Base-by-base conservation (phyloP, 305 asterid genomes). In the Solanum chacoense region DNA sequence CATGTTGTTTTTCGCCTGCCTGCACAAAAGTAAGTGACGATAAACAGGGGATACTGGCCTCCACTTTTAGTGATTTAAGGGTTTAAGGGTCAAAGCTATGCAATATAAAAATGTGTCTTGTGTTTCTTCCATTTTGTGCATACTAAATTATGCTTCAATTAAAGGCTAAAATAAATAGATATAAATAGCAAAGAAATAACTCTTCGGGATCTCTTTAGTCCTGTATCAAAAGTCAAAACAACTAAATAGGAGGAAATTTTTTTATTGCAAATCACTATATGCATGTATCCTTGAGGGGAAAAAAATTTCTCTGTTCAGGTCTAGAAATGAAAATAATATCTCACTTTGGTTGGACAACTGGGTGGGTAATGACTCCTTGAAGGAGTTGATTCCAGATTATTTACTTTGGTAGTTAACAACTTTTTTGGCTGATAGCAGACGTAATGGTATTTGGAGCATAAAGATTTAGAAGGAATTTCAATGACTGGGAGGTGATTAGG, bases 1-100 rank as follows among this genome's bases (percentile, higher is more conserved):
- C 90, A 89, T 90, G 73, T 91, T 90, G 91, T 90, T 93, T 89
- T 83, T 87, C 92, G 89, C 91, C 92, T 11, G 87, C 87, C 87
- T 84, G 74, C 87, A 55, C 40, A 55, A 31, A 84, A 50, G 87
- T 31, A 84, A 55, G 32, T 84, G 74, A 55, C 42, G 12, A 6
- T 84, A 31, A 50, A 50, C 31, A 55, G 3, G 74, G 74, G 31
- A 55, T 55, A 50, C 20, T 81, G 72, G 31, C 84, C 31, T 22
- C 84, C 31, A 76, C 31, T 76, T 35, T 35, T 38, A 76, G 55
- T 76, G 31, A 35, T 35, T 76, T 22, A 76, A 76, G 84, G 55
- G 28, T 35, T 76, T 22, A 76, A 76, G 84, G 55, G 28, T 76
- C 84, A 76, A 76, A 76, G 84, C 28, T 20, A 22, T 35, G 55